Percentiles rank a stretch among this genome's conserved stretches.
phyloP scores from a whole-genome alignment of 2,329 filamentous ascomycete species.

The Microcyclospora tardicrescens region DNA sequence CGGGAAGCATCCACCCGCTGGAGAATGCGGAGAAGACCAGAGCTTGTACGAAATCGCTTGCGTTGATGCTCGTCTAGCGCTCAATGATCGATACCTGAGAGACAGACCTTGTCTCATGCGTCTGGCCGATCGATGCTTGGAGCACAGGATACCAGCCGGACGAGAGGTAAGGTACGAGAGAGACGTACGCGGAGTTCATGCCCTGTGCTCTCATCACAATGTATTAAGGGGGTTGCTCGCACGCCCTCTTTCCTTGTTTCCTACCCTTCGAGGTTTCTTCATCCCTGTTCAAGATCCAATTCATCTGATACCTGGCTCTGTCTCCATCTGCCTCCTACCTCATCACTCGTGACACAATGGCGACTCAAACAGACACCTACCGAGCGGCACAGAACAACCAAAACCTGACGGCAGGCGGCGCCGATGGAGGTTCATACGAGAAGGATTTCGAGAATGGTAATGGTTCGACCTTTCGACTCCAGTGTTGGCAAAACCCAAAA shows the following conservation, averaged over 20 bases:
- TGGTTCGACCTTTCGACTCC: background rate
- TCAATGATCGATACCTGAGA: no score
- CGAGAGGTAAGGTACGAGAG: no score
- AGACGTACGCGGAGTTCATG: background rate
- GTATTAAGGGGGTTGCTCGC: background rate
- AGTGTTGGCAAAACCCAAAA: background rate
- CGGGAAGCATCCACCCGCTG: no score
- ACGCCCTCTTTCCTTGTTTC: background rate
- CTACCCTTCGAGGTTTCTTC: background rate
- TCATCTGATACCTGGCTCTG: background rate
- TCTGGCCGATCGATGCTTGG: no score
- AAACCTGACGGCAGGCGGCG: slow-evolving; percentile 13
- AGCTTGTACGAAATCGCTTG: no score
- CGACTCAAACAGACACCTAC: slow-evolving; percentile 4
- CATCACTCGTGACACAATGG: slow-evolving; percentile 1
- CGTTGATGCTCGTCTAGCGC: no score
- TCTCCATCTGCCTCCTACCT: background rate
- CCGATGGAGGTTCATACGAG: slow-evolving; percentile 23
- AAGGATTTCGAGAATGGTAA: slow-evolving; percentile 31
- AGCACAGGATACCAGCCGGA: no score
- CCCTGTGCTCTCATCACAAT: background rate
- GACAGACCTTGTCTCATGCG: no score
- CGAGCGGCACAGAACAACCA: slow-evolving; percentile 12
- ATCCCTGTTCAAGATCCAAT: background rate
- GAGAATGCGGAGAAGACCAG: no score